Evolutionary conservation across 2,329 filamentous ascomycete species (phyloP), one percentile per base, ranked within the genome.

Genomic region (Fusarium floridanum): DNA sequence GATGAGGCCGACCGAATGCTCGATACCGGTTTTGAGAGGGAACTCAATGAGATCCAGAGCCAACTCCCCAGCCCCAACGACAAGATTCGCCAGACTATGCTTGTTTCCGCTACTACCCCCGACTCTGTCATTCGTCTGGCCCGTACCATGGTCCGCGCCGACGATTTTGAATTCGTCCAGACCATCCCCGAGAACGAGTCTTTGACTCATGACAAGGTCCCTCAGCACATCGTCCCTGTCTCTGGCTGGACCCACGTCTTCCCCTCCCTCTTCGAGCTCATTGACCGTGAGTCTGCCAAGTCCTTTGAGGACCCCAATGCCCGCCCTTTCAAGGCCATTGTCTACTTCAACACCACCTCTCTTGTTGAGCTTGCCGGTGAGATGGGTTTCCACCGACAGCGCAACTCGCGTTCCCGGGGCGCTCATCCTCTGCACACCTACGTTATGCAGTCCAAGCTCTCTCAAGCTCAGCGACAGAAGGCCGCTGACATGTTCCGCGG

Each of bases 1-100:
- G 97, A 99, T 78, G 97, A 99, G 88, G 97, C 97, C 79, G 97
- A 99, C 84, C 94, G 97, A 78, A 98, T 99, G 94, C 90, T 99
- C 81, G 97, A 99, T 86, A 97, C 97, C 87, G 97, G 94, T 3
- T 96, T 96, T 79, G 87, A 92, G 66, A 86, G 86, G 39, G 92
- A 91, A 66, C 88, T 96, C 61, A 83, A 87, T 60, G 82, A 89
- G 2, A 94, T 96, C 65, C 84, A 91, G 66, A 68, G 80, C 0
- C 80, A 84, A 50, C 88, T 98, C 11, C 96, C 96, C 4, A 84
- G 88, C 56, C 88, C 89, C 8, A 77, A 82, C 0, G 83, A 91
- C 62, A 90, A 92, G 70, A 88, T 93, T 64, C 91, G 96, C 60
- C 97, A 99, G 83, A 98, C 95, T 8, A 91, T 99, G 78, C 92